These are phyloP conservation scores for Ganoderma multipileum DNA, from an alignment of 1,284 basidiomycete species.

Conservation along the genomic window DNA sequence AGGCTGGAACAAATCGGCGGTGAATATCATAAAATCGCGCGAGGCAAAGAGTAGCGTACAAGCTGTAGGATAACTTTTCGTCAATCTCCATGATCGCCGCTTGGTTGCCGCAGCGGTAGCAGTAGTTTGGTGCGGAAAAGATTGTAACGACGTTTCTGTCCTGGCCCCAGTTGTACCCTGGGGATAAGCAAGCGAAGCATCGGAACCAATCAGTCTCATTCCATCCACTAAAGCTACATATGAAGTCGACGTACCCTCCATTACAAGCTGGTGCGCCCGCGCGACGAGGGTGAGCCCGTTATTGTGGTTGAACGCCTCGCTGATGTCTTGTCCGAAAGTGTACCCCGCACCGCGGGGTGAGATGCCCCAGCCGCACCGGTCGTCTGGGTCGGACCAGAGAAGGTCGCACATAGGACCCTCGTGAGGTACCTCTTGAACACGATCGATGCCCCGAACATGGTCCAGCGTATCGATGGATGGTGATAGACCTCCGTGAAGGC, in stretches of 20 bases:
- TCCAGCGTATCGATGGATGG: constrained; percentile 99
- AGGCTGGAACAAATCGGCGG: constrained; percentile 61
- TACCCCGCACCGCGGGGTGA: constrained; percentile 99
- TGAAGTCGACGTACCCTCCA: constrained; percentile 81
- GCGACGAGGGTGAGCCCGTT: constrained; percentile 98
- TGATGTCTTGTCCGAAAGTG: constrained; percentile 99
- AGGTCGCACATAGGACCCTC: constrained; percentile 99
- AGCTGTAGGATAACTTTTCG: constrained; percentile 96
- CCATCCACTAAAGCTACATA: constrained; percentile 17
- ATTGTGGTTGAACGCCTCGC: constrained; percentile 98
- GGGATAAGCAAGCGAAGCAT: background rate
- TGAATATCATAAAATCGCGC: constrained; percentile 12
- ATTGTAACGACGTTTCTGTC: constrained; percentile 99
- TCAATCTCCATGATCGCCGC: constrained; percentile 99
- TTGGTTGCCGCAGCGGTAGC: constrained; percentile 99
- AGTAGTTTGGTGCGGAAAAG: constrained; percentile 99
- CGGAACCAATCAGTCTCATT: constrained; percentile 12
- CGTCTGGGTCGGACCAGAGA: constrained; percentile 99
- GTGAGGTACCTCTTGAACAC: constrained; percentile 98
- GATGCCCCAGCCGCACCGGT: constrained; percentile 99
- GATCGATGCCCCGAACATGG: constrained; percentile 98
- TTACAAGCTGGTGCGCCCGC: constrained; percentile 95
- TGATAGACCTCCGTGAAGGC: constrained; percentile 97
- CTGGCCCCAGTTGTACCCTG: constrained; percentile 96
- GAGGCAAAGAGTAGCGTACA: constrained; percentile 57